phyloP scores from a whole-genome alignment of 495 filamentous ascomycete genomes.

The Daldinia concentrica region DNA sequence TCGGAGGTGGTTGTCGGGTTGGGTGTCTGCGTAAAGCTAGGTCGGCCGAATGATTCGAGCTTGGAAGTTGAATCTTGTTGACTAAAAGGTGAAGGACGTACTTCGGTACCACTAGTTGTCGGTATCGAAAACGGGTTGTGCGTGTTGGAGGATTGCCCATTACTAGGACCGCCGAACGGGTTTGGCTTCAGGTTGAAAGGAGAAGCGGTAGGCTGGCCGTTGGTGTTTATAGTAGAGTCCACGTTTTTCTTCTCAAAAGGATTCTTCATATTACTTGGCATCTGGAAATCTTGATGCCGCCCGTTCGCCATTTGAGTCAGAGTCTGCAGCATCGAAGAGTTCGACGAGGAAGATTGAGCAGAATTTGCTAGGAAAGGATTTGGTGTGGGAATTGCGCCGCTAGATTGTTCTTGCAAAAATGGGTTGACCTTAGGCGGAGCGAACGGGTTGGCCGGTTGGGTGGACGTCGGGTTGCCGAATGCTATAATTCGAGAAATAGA shows the following conservation, averaged over 20 bases:
- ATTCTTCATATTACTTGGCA: neutral
- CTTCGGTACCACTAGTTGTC: neutral
- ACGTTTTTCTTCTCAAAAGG: neutral
- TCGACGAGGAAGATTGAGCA: neutral
- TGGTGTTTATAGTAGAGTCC: neutral
- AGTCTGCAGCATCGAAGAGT: neutral
- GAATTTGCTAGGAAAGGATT: constrained; percentile 38
- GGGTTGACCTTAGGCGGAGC: constrained; percentile 21
- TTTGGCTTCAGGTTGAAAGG: neutral
- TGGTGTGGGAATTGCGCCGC: constrained; percentile 18
- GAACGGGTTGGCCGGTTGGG: constrained; percentile 29
- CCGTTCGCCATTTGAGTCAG: neutral
- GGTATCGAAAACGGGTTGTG: neutral
- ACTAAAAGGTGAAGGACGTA: constrained; percentile 17
- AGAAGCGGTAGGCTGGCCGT: neutral
- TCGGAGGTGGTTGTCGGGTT: neutral
- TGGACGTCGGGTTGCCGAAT: constrained; percentile 26
- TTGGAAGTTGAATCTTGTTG: constrained; percentile 11
- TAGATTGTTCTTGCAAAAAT: constrained; percentile 21
- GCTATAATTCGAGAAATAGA: constrained; percentile 41
- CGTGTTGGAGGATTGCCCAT: neutral
- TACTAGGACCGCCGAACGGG: neutral
- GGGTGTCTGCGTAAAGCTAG: constrained; percentile 6
- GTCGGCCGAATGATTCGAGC: neutral
- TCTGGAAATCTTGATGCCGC: neutral